phyloP scores from a whole-genome alignment of 345 rosid species.

The Eucalyptus coolabah region DNA sequence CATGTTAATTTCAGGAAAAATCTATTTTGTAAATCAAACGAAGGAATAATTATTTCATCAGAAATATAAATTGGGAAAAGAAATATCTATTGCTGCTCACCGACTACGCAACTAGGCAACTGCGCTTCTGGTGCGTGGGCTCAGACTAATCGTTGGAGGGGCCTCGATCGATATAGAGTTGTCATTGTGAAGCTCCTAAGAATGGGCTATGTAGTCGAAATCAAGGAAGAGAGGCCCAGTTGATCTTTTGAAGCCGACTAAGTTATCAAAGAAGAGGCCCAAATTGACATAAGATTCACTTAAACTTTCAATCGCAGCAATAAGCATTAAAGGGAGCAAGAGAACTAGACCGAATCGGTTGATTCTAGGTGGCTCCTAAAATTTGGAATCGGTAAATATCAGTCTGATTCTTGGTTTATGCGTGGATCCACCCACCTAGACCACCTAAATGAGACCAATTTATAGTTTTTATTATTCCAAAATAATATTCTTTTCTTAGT shows the following conservation, averaged over 20 bases:
- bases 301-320: background rate
- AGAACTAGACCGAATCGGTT: background rate
- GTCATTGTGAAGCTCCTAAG: background rate
- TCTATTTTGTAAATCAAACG: background rate
- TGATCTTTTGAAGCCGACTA: background rate
- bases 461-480: no score
- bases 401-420: background rate
- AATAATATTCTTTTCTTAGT: no score
- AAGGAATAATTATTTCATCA: background rate
- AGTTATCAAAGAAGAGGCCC: background rate
- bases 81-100: background rate
- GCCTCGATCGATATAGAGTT: background rate
- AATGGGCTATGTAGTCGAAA: background rate
- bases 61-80: background rate
- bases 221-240: background rate
- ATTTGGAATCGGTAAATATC: background rate
- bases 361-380: background rate
- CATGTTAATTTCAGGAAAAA: background rate
- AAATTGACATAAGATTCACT: background rate
- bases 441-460: background rate
- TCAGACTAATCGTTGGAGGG: background rate
- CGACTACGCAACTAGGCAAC: background rate
- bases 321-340: background rate
- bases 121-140: background rate
- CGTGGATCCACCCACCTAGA: background rate